These are phyloP conservation scores for Magnolia sinica DNA, from an alignment of 164 flowering plant species.

Conservation along the genomic window DNA sequence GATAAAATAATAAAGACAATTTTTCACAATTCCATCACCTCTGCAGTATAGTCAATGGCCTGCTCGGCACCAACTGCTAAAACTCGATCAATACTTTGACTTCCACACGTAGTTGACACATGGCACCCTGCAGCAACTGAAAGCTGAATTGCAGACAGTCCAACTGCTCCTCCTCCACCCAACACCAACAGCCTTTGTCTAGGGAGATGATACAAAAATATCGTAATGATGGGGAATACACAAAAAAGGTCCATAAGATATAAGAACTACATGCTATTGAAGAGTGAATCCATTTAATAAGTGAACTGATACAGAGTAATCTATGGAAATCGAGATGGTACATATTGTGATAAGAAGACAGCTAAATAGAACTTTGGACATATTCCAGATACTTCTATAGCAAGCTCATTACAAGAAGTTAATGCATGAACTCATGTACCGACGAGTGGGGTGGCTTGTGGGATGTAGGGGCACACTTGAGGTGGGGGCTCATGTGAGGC, in stretches of 20 bases:
- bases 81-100: constrained; percentile 56
- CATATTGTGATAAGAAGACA: not conserved
- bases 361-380: not conserved
- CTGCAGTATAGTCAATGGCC: constrained; percentile 76
- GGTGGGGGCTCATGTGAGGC: too few species aligned
- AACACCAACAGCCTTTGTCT: constrained; percentile 81
- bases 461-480: too few species aligned
- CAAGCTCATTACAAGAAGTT: too few species aligned
- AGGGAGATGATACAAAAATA: not conserved
- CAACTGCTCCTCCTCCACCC: constrained; percentile 99
- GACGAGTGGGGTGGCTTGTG: too few species aligned
- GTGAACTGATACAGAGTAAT: not conserved
- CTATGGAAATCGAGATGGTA: not conserved
- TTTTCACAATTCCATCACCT: constrained; percentile 43
- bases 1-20: not conserved
- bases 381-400: too few species aligned
- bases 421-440: too few species aligned
- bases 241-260: not conserved
- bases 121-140: constrained; percentile 77
- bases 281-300: not conserved
- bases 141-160: constrained; percentile 89
- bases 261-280: too few species aligned
- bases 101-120: constrained; percentile 82
- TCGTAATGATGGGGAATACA: not conserved
- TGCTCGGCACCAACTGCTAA: constrained; percentile 88